These are phyloP conservation scores for Apostasia ramifera DNA, from an alignment of 106 monocot species.

Conservation along the genomic window DNA sequence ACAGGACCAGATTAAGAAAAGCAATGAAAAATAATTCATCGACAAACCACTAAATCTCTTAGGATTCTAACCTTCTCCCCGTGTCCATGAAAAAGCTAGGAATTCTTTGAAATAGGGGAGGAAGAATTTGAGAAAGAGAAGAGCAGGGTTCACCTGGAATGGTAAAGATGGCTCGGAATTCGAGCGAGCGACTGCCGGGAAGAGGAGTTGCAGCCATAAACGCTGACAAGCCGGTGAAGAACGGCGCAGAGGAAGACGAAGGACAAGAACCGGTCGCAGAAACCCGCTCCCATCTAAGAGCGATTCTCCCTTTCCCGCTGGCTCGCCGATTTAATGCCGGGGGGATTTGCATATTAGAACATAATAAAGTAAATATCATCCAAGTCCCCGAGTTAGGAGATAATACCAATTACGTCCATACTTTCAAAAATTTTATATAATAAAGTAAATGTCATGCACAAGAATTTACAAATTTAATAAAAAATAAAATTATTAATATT, in stretches of 20 bases:
- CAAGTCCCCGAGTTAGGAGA: no score
- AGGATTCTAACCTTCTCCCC: background rate
- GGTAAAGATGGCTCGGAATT: constrained; percentile 73
- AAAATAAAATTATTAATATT: no score
- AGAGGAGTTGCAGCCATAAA: constrained; percentile 30
- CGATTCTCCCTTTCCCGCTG: no score
- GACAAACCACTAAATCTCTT: background rate
- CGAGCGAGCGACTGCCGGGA: constrained; percentile 29
- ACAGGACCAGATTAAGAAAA: background rate
- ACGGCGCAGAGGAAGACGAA: constrained; percentile 18
- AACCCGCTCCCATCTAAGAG: background rate
- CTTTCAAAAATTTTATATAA: no score
- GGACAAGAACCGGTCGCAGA: background rate
- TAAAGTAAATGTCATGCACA: no score
- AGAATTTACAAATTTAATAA: no score
- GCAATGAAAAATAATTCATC: background rate
- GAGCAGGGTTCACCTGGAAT: constrained; percentile 46
- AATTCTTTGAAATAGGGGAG: background rate
- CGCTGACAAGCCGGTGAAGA: constrained; percentile 4
- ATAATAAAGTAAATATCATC: no score
- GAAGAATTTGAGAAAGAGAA: no score
- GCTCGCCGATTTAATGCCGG: no score
- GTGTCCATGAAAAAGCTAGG: background rate
- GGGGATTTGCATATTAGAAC: no score
- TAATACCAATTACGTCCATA: no score